Base-by-base conservation (phyloP, 2,329 filamentous ascomycete genomes). In the Helotiales sp. region DNA sequence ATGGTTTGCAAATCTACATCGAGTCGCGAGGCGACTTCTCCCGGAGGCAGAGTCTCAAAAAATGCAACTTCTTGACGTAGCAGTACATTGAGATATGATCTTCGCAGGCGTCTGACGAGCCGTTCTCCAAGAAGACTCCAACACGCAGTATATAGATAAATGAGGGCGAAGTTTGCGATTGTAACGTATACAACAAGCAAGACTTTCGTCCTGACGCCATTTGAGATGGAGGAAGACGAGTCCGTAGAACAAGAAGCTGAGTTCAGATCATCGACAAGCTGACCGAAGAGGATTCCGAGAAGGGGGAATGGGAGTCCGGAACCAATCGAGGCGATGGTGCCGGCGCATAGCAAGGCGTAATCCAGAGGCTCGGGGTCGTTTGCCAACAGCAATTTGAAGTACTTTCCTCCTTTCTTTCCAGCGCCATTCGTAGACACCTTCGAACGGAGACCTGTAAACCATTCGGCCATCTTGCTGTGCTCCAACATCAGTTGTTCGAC, bases 191-290 rank as follows among this genome's bases (percentile, higher is more conserved):
- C 79, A 22, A 89, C 75, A 48, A 81, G 64, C 68, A 88, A 70
- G 36, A 90, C 81, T 66, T 84, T 87, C 36, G 29, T 53, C 27
- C 58, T 57, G 53, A 66, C 55, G 13, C 34, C 57, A 22, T 51
- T 30, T 6, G 58, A 50, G 10, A 58, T 46, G 10, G 36, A 27
- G 2, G 46, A 38, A 15, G 54, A 31, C n/a, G 51, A 53, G 13
- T 52, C 49, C 17, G 42, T 24, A 33, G 34, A 54, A 53, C 63
- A 66, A n/a, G 81, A 79, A 19, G 81, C 80, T 12, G 74, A 71
- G 66, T 86, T 86, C 66, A 88, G 76, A 60, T 85, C 77, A 65
- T 88, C 83, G 58, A 88, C 75, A 9, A 88, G 79, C 69, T 87
- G 76, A 61, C 85, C 85, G 63, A 88, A 87, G 48, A 88, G 73